Conservation (phyloP, 495 filamentous ascomycete species). For the Podospora didyma region DNA sequence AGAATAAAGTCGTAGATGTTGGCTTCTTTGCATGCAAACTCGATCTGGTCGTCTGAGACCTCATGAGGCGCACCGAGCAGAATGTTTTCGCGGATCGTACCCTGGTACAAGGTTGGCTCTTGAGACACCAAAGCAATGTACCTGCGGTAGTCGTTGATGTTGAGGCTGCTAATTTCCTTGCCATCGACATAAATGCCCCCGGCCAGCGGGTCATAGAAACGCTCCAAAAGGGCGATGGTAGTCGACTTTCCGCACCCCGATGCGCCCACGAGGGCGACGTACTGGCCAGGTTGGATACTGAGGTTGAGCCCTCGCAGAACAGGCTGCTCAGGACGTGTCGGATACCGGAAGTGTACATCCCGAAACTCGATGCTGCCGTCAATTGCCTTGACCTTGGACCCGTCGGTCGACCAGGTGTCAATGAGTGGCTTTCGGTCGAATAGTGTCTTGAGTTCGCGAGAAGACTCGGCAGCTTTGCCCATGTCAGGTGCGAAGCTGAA, state of each 20-base stretch:
- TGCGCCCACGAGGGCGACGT: conserved; percentile 67
- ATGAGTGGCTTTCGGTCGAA: conserved; percentile 35
- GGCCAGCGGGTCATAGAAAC: conserved; percentile 59
- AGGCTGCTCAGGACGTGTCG: conserved; percentile 52
- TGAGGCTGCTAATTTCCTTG: conserved; percentile 44
- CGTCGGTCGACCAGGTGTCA: conserved; percentile 68
- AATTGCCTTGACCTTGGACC: conserved; percentile 50
- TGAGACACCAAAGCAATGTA: conserved; percentile 62
- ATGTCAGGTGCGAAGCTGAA: conserved; percentile 39
- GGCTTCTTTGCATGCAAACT: conserved; percentile 59
- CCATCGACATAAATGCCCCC: conserved; percentile 58
- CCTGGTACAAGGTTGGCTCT: conserved; percentile 55
- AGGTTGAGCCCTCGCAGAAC: conserved; percentile 54
- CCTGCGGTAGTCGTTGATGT: conserved; percentile 52
- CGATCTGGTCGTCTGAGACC: conserved; percentile 49
- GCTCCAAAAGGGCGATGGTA: conserved; percentile 63
- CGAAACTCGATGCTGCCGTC: conserved; percentile 55
- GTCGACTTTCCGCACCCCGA: conserved; percentile 76
- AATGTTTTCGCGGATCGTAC: conserved; percentile 60
- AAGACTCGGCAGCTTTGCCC: conserved; percentile 33
- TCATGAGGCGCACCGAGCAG: conserved; percentile 45
- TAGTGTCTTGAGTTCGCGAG: conserved; percentile 33
- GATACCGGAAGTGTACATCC: conserved; percentile 61
- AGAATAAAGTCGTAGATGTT: conserved; percentile 65
- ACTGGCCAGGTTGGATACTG: conserved; percentile 62